Evolutionary conservation across 2,329 filamentous ascomycete species (phyloP).

Genomic region (Passalora sequoiae): DNA sequence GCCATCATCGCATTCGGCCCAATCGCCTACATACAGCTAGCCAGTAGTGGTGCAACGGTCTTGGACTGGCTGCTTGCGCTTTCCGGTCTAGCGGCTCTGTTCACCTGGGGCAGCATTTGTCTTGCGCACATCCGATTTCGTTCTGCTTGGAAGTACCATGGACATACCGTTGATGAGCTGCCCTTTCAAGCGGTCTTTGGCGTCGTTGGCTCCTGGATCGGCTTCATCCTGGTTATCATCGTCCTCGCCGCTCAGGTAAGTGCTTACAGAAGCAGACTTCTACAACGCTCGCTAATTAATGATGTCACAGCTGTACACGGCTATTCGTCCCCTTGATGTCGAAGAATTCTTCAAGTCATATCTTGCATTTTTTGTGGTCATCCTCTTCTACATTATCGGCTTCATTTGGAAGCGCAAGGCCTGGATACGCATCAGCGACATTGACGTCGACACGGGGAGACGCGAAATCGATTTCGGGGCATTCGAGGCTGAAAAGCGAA

Average conservation of each 20-base stretch:
- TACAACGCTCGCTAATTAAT: constrained; percentile 5
- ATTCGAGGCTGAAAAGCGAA: constrained; percentile 52
- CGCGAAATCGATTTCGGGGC: constrained; percentile 61
- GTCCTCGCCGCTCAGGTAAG: constrained; percentile 66
- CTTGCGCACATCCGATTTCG: constrained; percentile 63
- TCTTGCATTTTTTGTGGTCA: constrained; percentile 51
- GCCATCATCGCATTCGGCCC: constrained; percentile 47
- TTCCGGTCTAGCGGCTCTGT: constrained; percentile 67
- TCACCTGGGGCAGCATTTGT: constrained; percentile 69
- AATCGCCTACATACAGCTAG: constrained; percentile 56
- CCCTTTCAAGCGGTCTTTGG: constrained; percentile 78
- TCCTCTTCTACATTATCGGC: constrained; percentile 50
- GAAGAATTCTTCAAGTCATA: constrained; percentile 53
- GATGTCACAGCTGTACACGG: constrained; percentile 46
- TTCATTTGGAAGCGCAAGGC: constrained; percentile 61
- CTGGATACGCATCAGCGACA: constrained; percentile 55
- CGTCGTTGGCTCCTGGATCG: constrained; percentile 72
- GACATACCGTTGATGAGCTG: constrained; percentile 65
- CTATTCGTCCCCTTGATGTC: too few species aligned
- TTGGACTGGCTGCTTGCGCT: constrained; percentile 66
- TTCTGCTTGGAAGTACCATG: constrained; percentile 55
- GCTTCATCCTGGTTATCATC: constrained; percentile 67
- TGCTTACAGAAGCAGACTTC: neutral
- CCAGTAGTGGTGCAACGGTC: constrained; percentile 40
- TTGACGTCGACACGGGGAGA: constrained; percentile 63